Evolutionary conservation across 371 early-diverging fungal species (phyloP), one percentile per base, ranked within the genome.

Genomic region (Lichtheimia ornata): DNA sequence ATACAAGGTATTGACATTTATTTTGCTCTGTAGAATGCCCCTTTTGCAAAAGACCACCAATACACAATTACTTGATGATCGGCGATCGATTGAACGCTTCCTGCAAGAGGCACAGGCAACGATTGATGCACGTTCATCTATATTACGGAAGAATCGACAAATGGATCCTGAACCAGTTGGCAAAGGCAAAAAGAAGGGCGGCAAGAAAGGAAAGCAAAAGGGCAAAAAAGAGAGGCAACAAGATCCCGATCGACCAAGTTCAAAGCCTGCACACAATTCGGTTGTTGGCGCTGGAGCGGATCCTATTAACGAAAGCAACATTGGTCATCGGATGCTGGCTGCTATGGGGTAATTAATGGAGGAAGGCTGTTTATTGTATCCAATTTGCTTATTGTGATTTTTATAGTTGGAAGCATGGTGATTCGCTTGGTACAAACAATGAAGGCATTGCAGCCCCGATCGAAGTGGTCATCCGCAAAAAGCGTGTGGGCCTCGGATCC

Each of bases 391-490:
- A 35, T 35, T 35, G 35, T 35, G 2, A 9, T 35, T 54, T 14
- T 12, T 43, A n/a, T 83, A 88, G 86, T 78, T 80, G 91, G 90
- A 81, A 71, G 52, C 89, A 89, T 47, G 97, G 97, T 17, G 77
- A 88, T 61, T 91, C 92, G 18, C 78, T 96, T 22, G 97, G 97
- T 12, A 77, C 81, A 50, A 81, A 84, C 6, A 90, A 88, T 14
- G 81, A 76, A 17, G 97, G 97, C 58, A 93, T 94, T 40, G 76
- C 87, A 2, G 85, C 84, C 27, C 96, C 97, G 0, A 91, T 97
- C 53, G 91, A 94, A 50, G 95, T 91, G 15, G 79, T 94, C 58
- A 70, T 94, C 43, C 89, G 96, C 12, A 87, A 84, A 42, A 82
- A 85, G 44, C 79, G 87, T 28, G 71, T 77, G 65, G 96, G 96